Base-by-base conservation (phyloP, 1,139 yeast species). In the Saccharomyces hybrid region DNA sequence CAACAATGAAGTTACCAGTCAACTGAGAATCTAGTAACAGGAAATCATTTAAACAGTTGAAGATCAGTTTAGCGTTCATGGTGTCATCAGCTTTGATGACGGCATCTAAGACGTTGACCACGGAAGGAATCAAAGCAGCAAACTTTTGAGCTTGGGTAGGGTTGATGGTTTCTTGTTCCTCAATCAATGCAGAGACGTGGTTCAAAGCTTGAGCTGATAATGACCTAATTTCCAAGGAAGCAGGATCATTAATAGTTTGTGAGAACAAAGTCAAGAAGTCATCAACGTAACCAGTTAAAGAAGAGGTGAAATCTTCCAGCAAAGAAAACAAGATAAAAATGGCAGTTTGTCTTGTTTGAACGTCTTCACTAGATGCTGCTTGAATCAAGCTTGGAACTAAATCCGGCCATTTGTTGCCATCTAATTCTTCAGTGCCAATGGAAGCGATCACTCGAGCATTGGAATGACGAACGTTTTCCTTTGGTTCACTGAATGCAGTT, bases 401-500 rank as follows among this genome's bases (percentile, higher is more conserved):
- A 51, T 83, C 86, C 6, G 85, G 81, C 98, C 99, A 93, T 64
- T 81, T 72, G 61, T 79, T 74, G 48, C 77, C 73, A 50, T 78
- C 82, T 60, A 90, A 76, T 69, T 93, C 98, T 54, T 77, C 72
- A 61, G 83, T 83, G 48, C 90, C 96, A 66, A 93, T 88, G 49
- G 91, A 85, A 31, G 97, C 84, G 61, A 93, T 84, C 55, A 91
- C 88, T 71, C 97, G 83, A 9, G 98, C 90, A 55, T 87, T 80
- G 28, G 96, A 83, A 73, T 93, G 98, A 73, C 97, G 83, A 59
- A 91, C 86, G 57, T 82, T 76, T 66, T 88, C 83, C 56, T 80
- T 76, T 54, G 76, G 73, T 69, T 83, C 87, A 52, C 78, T 76
- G 71, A 90, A 83, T 48, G 96, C 83, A 60, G 83, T 79, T 61